phyloP scores from a whole-genome alignment of 495 filamentous ascomycete species.

The Trichoderma asperelloides region DNA sequence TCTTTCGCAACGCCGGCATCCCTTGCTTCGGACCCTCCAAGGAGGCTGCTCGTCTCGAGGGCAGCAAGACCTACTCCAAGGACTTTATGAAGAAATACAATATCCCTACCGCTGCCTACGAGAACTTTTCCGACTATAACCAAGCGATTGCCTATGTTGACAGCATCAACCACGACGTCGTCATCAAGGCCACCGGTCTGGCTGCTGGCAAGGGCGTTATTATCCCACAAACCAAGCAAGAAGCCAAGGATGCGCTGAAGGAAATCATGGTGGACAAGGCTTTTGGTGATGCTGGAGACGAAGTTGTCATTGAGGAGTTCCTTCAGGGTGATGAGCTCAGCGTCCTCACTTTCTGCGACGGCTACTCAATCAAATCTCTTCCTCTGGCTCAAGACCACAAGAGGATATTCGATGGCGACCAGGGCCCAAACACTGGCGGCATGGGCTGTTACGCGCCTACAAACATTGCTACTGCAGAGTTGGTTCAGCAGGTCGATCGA shows the following conservation, averaged over 20 bases:
- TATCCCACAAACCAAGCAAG: constrained; percentile 68
- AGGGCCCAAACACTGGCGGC: constrained; percentile 89
- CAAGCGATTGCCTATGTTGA: constrained; percentile 69
- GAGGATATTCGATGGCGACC: constrained; percentile 81
- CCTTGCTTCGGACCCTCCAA: constrained; percentile 80
- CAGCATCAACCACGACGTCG: constrained; percentile 61
- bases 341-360: constrained; percentile 85
- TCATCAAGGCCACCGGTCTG: constrained; percentile 82
- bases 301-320: constrained; percentile 95
- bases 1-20: constrained; percentile 72
- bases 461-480: constrained; percentile 63
- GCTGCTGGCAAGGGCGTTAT: constrained; percentile 92
- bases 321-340: constrained; percentile 87
- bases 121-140: constrained; percentile 79
- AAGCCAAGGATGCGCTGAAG: constrained; percentile 71
- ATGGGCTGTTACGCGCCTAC: constrained; percentile 98
- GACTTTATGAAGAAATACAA: constrained; percentile 91
- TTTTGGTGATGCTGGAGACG: constrained; percentile 80
- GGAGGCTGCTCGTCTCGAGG: constrained; percentile 84
- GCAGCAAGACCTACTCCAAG: constrained; percentile 93
- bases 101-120: constrained; percentile 85
- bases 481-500: constrained; percentile 68
- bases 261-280: constrained; percentile 85
- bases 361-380: constrained; percentile 73
- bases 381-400: constrained; percentile 96